These are phyloP conservation scores for Lobosporangium transversale DNA, from an alignment of 192 early-diverging fungal species.

Conservation along the genomic window DNA sequence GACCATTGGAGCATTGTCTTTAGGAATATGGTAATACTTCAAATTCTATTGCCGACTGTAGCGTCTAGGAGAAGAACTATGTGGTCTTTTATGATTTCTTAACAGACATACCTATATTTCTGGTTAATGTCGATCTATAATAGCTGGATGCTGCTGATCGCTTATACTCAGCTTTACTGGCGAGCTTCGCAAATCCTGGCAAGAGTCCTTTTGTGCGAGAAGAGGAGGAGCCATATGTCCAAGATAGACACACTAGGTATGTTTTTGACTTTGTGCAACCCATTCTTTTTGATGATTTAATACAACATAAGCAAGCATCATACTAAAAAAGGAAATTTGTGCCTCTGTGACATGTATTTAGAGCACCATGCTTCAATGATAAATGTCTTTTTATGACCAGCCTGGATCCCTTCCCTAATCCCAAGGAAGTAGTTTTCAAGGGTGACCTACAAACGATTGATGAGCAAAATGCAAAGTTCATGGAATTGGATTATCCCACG, in stretches of 20 bases:
- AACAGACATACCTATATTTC: not conserved
- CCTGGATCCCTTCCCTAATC: constrained; percentile 60
- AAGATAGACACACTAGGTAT: constrained; percentile 58
- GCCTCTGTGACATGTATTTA: too few relatives aligned
- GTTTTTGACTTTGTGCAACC: too few relatives aligned
- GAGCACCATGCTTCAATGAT: constrained; percentile 62
- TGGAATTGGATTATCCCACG: constrained; percentile 51
- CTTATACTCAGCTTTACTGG: constrained; percentile 53
- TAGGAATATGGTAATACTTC: constrained; percentile 47
- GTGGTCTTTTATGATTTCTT: not conserved
- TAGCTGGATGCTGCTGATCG: constrained; percentile 63
- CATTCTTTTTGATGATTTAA: too few relatives aligned
- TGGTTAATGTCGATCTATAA: not conserved
- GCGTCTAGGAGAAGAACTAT: too few relatives aligned
- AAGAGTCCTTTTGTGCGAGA: constrained; percentile 59
- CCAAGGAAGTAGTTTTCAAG: constrained; percentile 53
- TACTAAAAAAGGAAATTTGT: too few relatives aligned
- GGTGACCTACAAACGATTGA: constrained; percentile 50
- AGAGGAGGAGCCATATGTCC: constrained; percentile 55
- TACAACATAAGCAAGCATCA: too few relatives aligned
- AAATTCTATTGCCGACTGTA: not conserved
- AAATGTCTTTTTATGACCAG: constrained; percentile 64
- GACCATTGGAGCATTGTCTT: constrained; percentile 62
- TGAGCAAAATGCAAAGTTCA: constrained; percentile 55
- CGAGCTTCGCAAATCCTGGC: constrained; percentile 45